A percentile compares a stretch with the other conserved stretches of the same genome.
Evolutionary conservation across 768 basidiomycete genomes (phyloP).

Genomic region (Sporobolomyces roseus): DNA sequence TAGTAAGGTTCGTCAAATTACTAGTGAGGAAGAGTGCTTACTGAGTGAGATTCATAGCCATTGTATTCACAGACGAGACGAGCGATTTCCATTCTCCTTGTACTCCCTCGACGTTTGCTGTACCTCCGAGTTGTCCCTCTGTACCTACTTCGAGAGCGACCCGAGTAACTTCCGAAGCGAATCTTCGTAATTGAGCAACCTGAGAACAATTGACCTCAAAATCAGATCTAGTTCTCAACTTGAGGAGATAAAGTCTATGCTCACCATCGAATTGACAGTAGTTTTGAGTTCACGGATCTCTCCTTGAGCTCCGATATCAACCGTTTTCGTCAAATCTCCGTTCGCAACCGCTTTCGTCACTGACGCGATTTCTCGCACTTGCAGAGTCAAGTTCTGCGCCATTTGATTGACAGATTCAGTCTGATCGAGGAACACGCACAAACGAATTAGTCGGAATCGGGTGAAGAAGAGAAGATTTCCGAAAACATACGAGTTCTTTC

Average conservation of each 20-base stretch:
- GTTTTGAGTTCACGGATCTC: constrained; percentile 65
- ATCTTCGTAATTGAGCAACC: constrained; percentile 52
- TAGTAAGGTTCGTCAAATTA: no score
- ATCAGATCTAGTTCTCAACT: background rate
- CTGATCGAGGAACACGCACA: background rate
- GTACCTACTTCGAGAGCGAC: constrained; percentile 54
- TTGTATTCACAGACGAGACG: constrained; percentile 75
- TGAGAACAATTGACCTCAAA: constrained; percentile 56
- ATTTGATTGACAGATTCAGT: constrained; percentile 49
- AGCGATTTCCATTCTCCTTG: constrained; percentile 91
- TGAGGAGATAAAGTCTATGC: constrained; percentile 45
- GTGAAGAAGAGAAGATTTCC: background rate
- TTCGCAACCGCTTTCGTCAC: constrained; percentile 86
- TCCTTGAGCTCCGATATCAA: constrained; percentile 78
- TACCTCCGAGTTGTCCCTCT: constrained; percentile 59
- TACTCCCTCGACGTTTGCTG: constrained; percentile 82
- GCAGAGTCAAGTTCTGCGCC: constrained; percentile 41
- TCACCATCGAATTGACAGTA: constrained; percentile 81
- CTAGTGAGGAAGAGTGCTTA: constrained; percentile 50
- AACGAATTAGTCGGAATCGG: background rate
- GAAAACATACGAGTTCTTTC: constrained; percentile 47
- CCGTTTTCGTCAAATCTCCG: constrained; percentile 87
- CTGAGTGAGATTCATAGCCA: constrained; percentile 51
- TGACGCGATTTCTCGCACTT: constrained; percentile 52
- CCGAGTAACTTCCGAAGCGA: constrained; percentile 53